phyloP scores from a whole-genome alignment of 202 grass and related monocot species.

The Carex arenaria region DNA sequence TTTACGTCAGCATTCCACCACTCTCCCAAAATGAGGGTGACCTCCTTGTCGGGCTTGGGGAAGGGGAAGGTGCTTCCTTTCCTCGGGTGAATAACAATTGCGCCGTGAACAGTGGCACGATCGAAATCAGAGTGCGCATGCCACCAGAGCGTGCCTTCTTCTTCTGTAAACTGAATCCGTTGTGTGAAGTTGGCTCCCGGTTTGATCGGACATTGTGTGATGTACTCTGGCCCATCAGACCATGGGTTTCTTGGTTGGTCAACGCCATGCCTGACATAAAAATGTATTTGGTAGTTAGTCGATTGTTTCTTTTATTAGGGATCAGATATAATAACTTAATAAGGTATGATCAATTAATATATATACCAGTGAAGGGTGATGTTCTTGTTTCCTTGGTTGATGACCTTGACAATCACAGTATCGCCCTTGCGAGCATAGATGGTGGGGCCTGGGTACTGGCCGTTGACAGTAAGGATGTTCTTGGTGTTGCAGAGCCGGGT shows the following conservation, averaged over 20 bases:
- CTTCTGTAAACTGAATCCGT: constrained; percentile 31
- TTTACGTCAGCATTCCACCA: constrained; percentile 50
- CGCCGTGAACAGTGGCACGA: constrained; percentile 48
- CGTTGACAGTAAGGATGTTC: constrained; percentile 36
- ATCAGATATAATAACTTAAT: not conserved
- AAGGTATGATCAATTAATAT: not conserved
- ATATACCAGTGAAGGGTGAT: constrained; percentile 59
- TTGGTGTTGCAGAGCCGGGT: too few relatives aligned
- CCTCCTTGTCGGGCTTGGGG: constrained; percentile 47
- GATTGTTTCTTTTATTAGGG: not conserved
- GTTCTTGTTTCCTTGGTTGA: constrained; percentile 50
- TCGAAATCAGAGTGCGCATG: constrained; percentile 64
- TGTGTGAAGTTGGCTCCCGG: constrained; percentile 54
- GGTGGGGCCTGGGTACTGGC: constrained; percentile 49
- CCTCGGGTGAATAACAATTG: constrained; percentile 51
- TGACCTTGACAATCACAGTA: constrained; percentile 38
- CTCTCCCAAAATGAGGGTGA: constrained; percentile 64
- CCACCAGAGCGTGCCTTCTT: constrained; percentile 73
- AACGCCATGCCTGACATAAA: constrained; percentile 50
- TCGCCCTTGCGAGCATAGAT: constrained; percentile 48
- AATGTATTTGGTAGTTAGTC: not conserved
- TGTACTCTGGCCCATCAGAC: constrained; percentile 52
- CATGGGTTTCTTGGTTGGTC: constrained; percentile 56
- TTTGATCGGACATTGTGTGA: constrained; percentile 59
- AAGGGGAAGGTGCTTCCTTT: constrained; percentile 34